phyloP scores from a whole-genome alignment of 176 grass and related monocot species.

The Avena eriantha region DNA sequence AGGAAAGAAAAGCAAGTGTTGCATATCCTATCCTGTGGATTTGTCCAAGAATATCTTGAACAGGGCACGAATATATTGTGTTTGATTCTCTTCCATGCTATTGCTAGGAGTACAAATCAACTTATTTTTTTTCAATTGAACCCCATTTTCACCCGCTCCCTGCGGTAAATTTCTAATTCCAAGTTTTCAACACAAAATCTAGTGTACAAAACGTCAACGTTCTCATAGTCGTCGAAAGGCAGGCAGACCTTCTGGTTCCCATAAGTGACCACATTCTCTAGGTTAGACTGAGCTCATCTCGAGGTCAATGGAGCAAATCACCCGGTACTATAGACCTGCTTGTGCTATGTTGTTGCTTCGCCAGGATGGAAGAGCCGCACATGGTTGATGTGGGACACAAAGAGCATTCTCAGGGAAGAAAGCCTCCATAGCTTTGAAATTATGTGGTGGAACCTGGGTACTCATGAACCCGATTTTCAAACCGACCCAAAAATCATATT shows the following conservation, averaged over 20 bases:
- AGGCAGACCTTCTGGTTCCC: too few species aligned
- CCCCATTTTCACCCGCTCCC: neutral
- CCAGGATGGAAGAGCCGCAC: neutral
- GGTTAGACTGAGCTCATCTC: neutral
- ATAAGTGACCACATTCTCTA: too few species aligned
- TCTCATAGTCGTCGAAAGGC: neutral
- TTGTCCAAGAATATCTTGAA: constrained; percentile 20
- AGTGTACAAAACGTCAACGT: neutral
- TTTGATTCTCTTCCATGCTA: neutral
- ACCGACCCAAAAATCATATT: too few species aligned
- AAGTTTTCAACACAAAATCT: neutral
- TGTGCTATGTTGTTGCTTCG: neutral
- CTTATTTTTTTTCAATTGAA: neutral
- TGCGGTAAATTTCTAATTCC: neutral
- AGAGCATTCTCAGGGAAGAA: neutral
- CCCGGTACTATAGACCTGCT: neutral
- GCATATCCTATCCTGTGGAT: constrained; percentile 45
- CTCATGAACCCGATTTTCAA: too few species aligned
- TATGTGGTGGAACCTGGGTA: too few species aligned
- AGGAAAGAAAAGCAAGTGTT: constrained; percentile 16
- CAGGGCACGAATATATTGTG: neutral
- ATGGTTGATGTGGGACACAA: neutral
- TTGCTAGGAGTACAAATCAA: neutral
- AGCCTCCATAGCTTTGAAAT: neutral
- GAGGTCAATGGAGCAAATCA: neutral